A percentile compares a stretch with the other conserved stretches of the same genome.
phyloP scores from a whole-genome alignment of 495 filamentous ascomycete genomes.

The Baudoinia panamericana region DNA sequence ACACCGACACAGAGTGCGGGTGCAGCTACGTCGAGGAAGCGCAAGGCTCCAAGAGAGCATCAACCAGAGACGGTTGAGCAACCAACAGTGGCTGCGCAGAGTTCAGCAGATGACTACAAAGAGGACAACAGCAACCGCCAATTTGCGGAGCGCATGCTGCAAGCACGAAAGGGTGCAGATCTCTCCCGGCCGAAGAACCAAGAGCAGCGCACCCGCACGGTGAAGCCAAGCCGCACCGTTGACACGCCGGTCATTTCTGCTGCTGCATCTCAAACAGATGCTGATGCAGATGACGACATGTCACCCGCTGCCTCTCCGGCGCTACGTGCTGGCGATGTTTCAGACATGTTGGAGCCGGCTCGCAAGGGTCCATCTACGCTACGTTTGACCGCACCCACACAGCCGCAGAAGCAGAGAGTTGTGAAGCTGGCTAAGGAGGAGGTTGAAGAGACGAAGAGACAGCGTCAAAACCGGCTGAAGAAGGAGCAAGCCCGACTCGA shows the following conservation, averaged over 20 bases:
- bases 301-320: conserved; percentile 23
- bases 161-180: conserved; percentile 11
- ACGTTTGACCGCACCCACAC: conserved; percentile 52
- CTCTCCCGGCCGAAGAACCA: conserved; percentile 5
- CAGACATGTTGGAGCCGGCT: conserved; percentile 75
- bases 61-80: not conserved
- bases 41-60: conserved; percentile 6
- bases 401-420: conserved; percentile 49
- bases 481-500: conserved; percentile 56
- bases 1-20: not conserved
- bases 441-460: conserved; percentile 70
- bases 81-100: conserved; percentile 1
- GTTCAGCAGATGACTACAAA: conserved; percentile 6
- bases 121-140: conserved; percentile 17
- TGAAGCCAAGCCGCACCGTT: conserved; percentile 19
- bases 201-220: conserved; percentile 19
- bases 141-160: conserved; percentile 14
- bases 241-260: conserved; percentile 16
- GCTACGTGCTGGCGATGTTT: conserved; percentile 45
- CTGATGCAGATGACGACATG: conserved; percentile 55
- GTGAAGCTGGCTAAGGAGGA: conserved; percentile 41
- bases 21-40: conserved; percentile 6
- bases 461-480: conserved; percentile 75
- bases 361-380: conserved; percentile 59
- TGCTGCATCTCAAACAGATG: conserved; percentile 52